Evolutionary conservation across 805 yeast genomes (phyloP).

Genomic region (Hanseniaspora osmophila): DNA sequence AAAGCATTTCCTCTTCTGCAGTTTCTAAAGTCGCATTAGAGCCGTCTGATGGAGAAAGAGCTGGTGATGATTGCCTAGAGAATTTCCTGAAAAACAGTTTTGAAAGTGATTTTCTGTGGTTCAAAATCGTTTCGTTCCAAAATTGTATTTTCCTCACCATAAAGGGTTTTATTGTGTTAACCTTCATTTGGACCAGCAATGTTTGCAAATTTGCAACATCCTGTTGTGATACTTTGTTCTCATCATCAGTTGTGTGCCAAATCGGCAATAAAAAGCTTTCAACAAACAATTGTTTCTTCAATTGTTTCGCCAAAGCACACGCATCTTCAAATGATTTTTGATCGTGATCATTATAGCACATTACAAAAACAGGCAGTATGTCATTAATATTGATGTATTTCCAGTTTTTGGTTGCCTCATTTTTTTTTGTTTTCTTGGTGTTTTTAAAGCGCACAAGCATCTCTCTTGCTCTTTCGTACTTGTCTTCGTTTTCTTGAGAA

Average conservation of each 20-base stretch:
- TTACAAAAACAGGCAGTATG: constrained; percentile 39
- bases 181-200: constrained; percentile 11
- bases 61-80: background rate
- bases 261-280: constrained; percentile 21
- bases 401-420: constrained; percentile 30
- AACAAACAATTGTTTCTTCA: constrained; percentile 29
- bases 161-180: constrained; percentile 42
- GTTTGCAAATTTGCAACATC: constrained; percentile 16
- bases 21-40: background rate
- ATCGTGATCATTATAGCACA: constrained; percentile 32
- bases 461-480: constrained; percentile 42
- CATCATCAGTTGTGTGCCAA: constrained; percentile 11
- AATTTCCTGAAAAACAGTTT: constrained; percentile 38
- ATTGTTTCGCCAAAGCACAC: constrained; percentile 24
- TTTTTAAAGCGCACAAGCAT: constrained; percentile 40
- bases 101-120: constrained; percentile 58
- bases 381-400: constrained; percentile 55
- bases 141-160: constrained; percentile 69
- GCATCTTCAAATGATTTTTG: constrained; percentile 32
- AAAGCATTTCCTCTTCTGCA: constrained; percentile 38
- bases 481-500: constrained; percentile 28
- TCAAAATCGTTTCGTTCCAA: constrained; percentile 76
- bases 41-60: too few relatives aligned
- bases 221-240: constrained; percentile 9
- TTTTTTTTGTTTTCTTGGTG: constrained; percentile 9